Evolutionary conservation across 1,284 basidiomycete species (phyloP).

Genomic region (Quambalaria eucalypti): DNA sequence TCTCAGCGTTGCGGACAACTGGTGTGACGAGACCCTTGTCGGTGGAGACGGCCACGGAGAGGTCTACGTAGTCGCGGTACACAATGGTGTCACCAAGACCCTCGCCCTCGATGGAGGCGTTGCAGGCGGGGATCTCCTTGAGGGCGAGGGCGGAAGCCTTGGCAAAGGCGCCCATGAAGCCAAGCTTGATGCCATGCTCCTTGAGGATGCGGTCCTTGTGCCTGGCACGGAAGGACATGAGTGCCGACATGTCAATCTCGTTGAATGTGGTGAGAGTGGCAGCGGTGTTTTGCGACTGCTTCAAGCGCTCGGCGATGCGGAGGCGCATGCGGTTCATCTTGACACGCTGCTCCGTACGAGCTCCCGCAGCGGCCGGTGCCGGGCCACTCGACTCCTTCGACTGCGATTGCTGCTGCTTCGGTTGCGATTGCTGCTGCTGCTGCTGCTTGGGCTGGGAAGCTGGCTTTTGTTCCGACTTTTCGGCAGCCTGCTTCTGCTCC

Average conservation of each 20-base stretch:
- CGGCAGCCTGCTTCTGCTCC: constrained; percentile 43
- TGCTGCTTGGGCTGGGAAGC: constrained; percentile 14
- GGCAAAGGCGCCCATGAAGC: constrained; percentile 96
- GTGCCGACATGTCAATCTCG: constrained; percentile 95
- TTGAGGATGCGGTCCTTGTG: constrained; percentile 93
- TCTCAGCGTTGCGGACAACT: constrained; percentile 82
- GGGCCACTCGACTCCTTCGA: neutral
- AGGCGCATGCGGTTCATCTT: constrained; percentile 64
- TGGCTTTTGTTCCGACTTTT: constrained; percentile 46
- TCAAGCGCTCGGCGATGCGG: constrained; percentile 91
- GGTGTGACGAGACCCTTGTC: constrained; percentile 96
- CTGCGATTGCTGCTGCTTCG: constrained; percentile 13
- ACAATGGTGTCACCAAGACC: constrained; percentile 74
- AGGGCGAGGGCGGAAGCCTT: constrained; percentile 77
- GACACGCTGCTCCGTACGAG: constrained; percentile 76
- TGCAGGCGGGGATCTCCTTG: constrained; percentile 85
- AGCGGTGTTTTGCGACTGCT: constrained; percentile 95
- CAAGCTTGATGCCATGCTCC: constrained; percentile 88
- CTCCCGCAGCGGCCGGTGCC: constrained; percentile 6
- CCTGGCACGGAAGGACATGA: constrained; percentile 85
- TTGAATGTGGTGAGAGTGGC: constrained; percentile 98
- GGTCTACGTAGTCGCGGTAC: constrained; percentile 69
- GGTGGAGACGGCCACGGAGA: constrained; percentile 79
- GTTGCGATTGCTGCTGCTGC: constrained; percentile 12
- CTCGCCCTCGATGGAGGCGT: constrained; percentile 74